Evolutionary conservation across 2,329 filamentous ascomycete genomes (phyloP), one percentile per base, ranked within the genome.

Genomic region (Aspergillus sclerotialis): DNA sequence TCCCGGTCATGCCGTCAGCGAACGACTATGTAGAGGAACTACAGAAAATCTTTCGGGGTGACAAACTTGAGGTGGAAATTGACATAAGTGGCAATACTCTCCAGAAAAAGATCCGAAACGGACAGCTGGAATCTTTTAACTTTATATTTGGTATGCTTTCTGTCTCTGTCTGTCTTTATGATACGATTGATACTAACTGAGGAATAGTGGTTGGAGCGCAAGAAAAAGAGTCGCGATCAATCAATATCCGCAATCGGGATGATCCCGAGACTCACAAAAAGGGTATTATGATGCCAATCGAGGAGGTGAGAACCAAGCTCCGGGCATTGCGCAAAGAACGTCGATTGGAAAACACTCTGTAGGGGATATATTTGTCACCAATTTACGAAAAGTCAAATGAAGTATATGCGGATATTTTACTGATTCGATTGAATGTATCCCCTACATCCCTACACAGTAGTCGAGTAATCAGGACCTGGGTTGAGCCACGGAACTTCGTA

Each of bases 221-320:
- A 50, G 78, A 82, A 61, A 72, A 69, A 56, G 70, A 78, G 43
- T 63, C 62, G 13, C 65, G 73, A 38, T 69, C 71, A 4, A 75
- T 80, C 42, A 82, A 81, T 53, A 76, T 80, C 48, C 68, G 78
- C 27, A 80, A 80, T 56, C 65, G 78, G 33, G 78, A 82, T 48
- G 74, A 80, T 45, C 74, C 72, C 12, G 65, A 68, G 27, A 78
- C 73, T 7, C 78, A 81, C 58, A 71, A 75, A 45, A 69, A 75
- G 63, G 77, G 77, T 17, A 69, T 78, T 44, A 66, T 80, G 52
- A 61, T 82, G 21, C 73, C 75, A 9, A 61, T 82, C 3, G 72
- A 78, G 28, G 74, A 75, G 50, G 76, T 70, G 11, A 63, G 80
- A 13, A 55, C 61, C 48, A 75, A 76, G 61, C 58, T 82, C 34